Evolutionary conservation across 139 green algal genomes (phyloP).

Genomic region (Tetradesmus lagerheimii): DNA sequence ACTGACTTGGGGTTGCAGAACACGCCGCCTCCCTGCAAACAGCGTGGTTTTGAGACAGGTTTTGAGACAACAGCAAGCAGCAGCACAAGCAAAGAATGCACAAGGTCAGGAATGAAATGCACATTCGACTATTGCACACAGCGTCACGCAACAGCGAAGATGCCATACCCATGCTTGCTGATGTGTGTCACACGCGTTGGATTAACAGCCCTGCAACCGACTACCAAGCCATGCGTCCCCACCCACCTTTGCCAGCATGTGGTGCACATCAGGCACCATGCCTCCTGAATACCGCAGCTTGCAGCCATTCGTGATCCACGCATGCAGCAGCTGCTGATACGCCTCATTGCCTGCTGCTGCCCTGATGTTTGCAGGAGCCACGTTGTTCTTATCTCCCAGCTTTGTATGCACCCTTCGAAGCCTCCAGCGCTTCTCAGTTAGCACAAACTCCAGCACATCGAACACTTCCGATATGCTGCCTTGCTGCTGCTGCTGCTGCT

Average conservation of each 20-base stretch:
- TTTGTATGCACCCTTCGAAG: slow-evolving; percentile 25
- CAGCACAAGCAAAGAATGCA: no score
- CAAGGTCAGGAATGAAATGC: no score
- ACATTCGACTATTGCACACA: no score
- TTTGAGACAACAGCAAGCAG: no score
- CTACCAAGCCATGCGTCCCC: neutral
- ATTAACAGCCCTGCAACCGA: no score
- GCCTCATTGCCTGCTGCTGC: slow-evolving; percentile 64
- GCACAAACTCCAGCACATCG: slow-evolving; percentile 26
- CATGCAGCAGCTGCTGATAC: slow-evolving; percentile 73
- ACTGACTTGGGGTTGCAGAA: slow-evolving; percentile 85
- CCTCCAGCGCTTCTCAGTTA: neutral
- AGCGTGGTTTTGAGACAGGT: no score
- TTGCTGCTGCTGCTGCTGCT: slow-evolving; percentile 18
- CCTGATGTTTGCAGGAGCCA: slow-evolving; percentile 88
- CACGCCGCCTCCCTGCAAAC: slow-evolving; percentile 57
- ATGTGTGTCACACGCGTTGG: slow-evolving; percentile 49
- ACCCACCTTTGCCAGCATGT: slow-evolving; percentile 84
- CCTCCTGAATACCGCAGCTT: slow-evolving; percentile 82
- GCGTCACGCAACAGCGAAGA: no score
- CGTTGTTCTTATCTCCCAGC: slow-evolving; percentile 48
- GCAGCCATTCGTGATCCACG: slow-evolving; percentile 66
- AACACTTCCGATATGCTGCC: neutral
- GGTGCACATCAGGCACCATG: slow-evolving; percentile 91
- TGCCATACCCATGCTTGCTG: slow-evolving; percentile 64